phyloP scores from a whole-genome alignment of 2,329 filamentous ascomycete species.

The Ascocoryne sarcoides region DNA sequence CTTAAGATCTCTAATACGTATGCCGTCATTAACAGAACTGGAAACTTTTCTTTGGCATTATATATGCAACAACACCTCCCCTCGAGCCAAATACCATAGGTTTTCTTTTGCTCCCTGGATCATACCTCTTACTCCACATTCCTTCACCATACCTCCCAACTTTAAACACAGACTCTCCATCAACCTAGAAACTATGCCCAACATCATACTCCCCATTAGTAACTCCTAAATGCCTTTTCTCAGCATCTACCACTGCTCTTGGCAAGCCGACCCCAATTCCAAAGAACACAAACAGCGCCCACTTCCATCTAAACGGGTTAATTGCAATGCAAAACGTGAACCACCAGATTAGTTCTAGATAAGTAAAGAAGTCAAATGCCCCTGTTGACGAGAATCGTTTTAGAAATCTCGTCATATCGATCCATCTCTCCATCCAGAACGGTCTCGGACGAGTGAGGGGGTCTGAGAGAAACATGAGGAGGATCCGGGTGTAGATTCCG shows the following conservation, averaged over 20 bases:
- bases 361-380: slow-evolving; percentile 86
- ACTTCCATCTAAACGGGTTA: slow-evolving; percentile 88
- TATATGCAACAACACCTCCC: too few species aligned
- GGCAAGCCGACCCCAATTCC: slow-evolving; percentile 63
- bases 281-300: slow-evolving; percentile 75
- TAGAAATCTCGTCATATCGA: slow-evolving; percentile 69
- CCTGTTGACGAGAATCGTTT: slow-evolving; percentile 62
- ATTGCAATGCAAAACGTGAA: slow-evolving; percentile 69
- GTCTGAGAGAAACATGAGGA: slow-evolving; percentile 80
- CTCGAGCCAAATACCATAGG: too few species aligned
- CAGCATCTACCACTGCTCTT: slow-evolving; percentile 53
- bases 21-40: too few species aligned
- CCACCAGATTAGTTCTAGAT: slow-evolving; percentile 78
- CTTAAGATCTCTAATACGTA: too few species aligned
- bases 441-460: slow-evolving; percentile 63
- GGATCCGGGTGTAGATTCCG: slow-evolving; percentile 76
- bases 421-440: slow-evolving; percentile 76
- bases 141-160: neutral
- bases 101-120: too few species aligned
- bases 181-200: slow-evolving; percentile 19
- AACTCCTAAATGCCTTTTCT: slow-evolving; percentile 41
- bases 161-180: neutral
- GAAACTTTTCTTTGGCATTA: too few species aligned
- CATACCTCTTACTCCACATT: neutral
- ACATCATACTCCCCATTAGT: slow-evolving; percentile 37